Percentiles rank a stretch among this genome's conserved stretches.
These are phyloP conservation scores for Ascosphaera apis DNA, from an alignment of 2,329 filamentous ascomycete species.

Conservation along the genomic window DNA sequence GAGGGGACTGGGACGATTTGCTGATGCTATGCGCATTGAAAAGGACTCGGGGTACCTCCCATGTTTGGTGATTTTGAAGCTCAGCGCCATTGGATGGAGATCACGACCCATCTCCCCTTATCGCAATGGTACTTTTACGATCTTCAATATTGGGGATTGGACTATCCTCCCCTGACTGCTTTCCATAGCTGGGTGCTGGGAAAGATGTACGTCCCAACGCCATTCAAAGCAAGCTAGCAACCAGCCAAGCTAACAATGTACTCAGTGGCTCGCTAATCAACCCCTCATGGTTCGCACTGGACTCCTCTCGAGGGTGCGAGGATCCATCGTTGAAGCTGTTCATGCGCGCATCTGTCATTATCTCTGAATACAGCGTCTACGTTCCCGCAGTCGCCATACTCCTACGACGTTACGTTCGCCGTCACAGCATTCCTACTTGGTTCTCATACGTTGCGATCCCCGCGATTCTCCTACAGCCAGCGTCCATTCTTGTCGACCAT, in stretches of 20 bases:
- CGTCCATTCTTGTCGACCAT: slow-evolving; percentile 78
- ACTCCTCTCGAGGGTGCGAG: slow-evolving; percentile 60
- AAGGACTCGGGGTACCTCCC: slow-evolving; percentile 61
- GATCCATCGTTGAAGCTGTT: slow-evolving; percentile 67
- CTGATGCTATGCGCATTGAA: no score
- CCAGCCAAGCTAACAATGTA: slow-evolving; percentile 5
- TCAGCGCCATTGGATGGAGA: slow-evolving; percentile 96
- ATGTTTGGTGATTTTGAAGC: slow-evolving; percentile 97
- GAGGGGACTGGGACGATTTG: no score
- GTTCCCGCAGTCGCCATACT: slow-evolving; percentile 71
- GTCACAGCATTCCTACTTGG: slow-evolving; percentile 59
- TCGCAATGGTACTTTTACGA: slow-evolving; percentile 98
- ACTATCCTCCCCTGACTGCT: slow-evolving; percentile 91
- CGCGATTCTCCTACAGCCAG: slow-evolving; percentile 79
- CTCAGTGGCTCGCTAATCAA: slow-evolving; percentile 48
- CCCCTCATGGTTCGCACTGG: slow-evolving; percentile 67
- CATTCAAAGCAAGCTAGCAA: not conserved
- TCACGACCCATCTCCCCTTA: slow-evolving; percentile 69
- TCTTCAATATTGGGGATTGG: slow-evolving; percentile 88
- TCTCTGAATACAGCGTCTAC: slow-evolving; percentile 79
- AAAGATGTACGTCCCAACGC: slow-evolving; percentile 34
- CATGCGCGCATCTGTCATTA: slow-evolving; percentile 79
- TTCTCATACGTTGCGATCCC: slow-evolving; percentile 64
- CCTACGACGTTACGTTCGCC: slow-evolving; percentile 53
- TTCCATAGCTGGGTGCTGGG: slow-evolving; percentile 97